phyloP scores from a whole-genome alignment of 2,329 filamentous ascomycete genomes.

The Eutypa lata region DNA sequence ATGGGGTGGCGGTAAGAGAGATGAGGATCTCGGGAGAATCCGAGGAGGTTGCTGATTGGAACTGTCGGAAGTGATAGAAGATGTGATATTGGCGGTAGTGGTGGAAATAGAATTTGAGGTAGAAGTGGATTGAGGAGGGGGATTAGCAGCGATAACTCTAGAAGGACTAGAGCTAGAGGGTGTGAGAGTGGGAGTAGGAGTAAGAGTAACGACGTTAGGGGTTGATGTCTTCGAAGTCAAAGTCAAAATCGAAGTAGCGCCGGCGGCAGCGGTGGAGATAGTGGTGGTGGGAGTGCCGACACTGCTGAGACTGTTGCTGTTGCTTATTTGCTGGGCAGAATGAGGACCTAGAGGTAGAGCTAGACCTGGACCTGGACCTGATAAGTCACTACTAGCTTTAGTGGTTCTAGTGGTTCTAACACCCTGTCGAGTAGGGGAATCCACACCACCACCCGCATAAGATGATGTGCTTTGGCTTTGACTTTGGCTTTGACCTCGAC shows the following conservation, averaged over 20 bases:
- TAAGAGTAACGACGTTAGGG: background rate
- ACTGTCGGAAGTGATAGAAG: background rate
- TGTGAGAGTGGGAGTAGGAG: background rate
- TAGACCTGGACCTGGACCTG: no score
- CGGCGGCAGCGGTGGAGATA: background rate
- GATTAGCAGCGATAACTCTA: background rate
- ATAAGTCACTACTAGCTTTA: background rate
- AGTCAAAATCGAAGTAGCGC: background rate
- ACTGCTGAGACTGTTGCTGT: background rate
- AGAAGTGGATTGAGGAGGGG: conserved; percentile 13
- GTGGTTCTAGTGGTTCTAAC: background rate
- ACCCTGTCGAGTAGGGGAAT: background rate
- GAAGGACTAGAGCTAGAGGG: background rate
- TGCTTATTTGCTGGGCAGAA: background rate
- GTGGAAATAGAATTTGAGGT: background rate
- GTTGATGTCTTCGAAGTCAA: background rate
- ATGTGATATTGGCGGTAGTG: background rate
- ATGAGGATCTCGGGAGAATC: conserved; percentile 9
- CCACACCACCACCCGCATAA: background rate
- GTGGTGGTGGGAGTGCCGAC: background rate
- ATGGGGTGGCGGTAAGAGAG: conserved; percentile 6
- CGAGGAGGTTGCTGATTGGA: background rate
- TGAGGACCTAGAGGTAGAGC: no score
- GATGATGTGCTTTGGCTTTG: background rate
- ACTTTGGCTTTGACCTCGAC: no score